phyloP scores from a whole-genome alignment of 306 rosid genomes.

The Castanea sativa region DNA sequence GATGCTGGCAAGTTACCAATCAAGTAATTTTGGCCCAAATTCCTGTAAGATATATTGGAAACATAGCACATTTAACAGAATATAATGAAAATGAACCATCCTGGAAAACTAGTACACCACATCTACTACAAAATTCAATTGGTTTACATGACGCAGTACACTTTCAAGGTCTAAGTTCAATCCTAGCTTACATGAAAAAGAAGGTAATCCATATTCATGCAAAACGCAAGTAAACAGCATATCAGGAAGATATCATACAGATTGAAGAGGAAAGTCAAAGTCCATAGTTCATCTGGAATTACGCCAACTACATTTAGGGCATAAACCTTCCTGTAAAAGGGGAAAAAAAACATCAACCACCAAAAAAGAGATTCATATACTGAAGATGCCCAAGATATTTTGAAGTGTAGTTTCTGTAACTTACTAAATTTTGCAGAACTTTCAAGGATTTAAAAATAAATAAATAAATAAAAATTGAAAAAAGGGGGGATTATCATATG shows the following conservation, averaged over 20 bases:
- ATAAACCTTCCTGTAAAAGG: neutral
- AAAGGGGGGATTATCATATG: no score
- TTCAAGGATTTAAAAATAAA: no score
- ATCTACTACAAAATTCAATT: neutral
- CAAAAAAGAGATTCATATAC: neutral
- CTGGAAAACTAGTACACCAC: neutral
- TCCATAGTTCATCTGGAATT: neutral
- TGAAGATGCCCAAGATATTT: neutral
- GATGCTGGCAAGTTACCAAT: conserved; percentile 62
- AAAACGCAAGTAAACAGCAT: neutral
- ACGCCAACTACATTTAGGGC: neutral
- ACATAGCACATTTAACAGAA: neutral
- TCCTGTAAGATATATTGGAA: conserved; percentile 37
- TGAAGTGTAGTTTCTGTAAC: neutral
- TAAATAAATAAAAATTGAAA: no score
- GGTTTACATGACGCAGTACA: neutral
- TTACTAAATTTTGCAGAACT: no score
- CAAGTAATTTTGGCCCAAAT: conserved; percentile 57
- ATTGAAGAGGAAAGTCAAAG: neutral
- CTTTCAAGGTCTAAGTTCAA: neutral
- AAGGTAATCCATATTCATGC: neutral
- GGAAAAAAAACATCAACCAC: neutral
- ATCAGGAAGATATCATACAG: conserved; percentile 26
- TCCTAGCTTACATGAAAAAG: neutral
- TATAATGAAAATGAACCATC: neutral